phyloP scores from a whole-genome alignment of 129 eudicot species.

The Smallanthus sonchifolius region DNA sequence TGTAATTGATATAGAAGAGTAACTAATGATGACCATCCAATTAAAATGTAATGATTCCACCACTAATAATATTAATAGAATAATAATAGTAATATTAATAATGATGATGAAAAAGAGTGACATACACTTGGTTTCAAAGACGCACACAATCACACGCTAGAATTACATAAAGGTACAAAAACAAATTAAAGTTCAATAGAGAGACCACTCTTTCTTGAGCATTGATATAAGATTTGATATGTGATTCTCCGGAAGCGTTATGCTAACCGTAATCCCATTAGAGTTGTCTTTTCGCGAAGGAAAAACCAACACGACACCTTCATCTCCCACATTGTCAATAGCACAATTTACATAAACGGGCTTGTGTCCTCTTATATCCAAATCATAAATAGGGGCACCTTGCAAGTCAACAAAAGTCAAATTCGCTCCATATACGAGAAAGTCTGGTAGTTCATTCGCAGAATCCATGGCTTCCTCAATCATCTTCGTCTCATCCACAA shows the following conservation, averaged over 20 bases:
- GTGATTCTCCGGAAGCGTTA: slow-evolving; percentile 50
- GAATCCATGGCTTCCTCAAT: slow-evolving; percentile 46
- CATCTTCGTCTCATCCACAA: slow-evolving; percentile 36
- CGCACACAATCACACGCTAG: background rate
- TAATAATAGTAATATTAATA: background rate
- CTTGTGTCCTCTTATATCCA: slow-evolving; percentile 42
- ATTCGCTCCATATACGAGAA: slow-evolving; percentile 65
- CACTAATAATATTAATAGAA: no score
- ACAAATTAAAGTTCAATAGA: slow-evolving; percentile 3
- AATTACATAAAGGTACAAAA: background rate
- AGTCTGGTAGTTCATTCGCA: slow-evolving; percentile 36
- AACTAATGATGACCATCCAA: no score
- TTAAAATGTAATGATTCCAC: no score
- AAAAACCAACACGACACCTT: slow-evolving; percentile 74
- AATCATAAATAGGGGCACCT: slow-evolving; percentile 44
- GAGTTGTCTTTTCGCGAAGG: slow-evolving; percentile 26
- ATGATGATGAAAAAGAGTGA: background rate
- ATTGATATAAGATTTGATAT: slow-evolving; percentile 32
- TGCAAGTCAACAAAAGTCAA: slow-evolving; percentile 58
- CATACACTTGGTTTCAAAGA: background rate
- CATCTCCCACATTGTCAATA: slow-evolving; percentile 69
- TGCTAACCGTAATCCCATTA: slow-evolving; percentile 38
- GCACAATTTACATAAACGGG: slow-evolving; percentile 49
- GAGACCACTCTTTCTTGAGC: slow-evolving; percentile 40
- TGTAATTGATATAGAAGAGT: no score